Percentiles rank a stretch among this genome's conserved stretches.
Evolutionary conservation across 164 flowering plant genomes (phyloP).

Genomic region (Pachysandra terminalis): DNA sequence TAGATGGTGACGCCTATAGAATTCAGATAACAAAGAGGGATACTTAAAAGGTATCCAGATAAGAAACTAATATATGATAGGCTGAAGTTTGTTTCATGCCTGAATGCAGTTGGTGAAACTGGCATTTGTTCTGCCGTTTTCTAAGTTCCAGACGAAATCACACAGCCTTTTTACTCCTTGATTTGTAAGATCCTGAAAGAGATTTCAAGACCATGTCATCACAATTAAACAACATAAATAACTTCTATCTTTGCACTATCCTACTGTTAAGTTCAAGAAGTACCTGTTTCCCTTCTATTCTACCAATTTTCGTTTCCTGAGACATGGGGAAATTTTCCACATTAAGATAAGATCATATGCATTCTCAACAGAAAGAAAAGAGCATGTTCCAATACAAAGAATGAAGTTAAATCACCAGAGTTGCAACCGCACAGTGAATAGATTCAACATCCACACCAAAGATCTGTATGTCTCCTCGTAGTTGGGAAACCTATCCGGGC

Average conservation of each 20-base stretch:
- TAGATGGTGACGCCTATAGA: slow-evolving; percentile 45
- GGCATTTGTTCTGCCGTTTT: slow-evolving; percentile 21
- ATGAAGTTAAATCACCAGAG: slow-evolving; percentile 41
- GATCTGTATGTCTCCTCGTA: slow-evolving; percentile 34
- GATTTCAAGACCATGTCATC: slow-evolving; percentile 3
- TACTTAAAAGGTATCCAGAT: not conserved
- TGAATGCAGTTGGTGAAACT: slow-evolving; percentile 30
- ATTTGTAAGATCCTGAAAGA: slow-evolving; percentile 40
- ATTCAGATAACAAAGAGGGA: not conserved
- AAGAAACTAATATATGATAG: not conserved
- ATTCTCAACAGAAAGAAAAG: not conserved
- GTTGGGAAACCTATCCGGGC: slow-evolving; percentile 36
- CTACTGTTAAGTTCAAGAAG: not conserved
- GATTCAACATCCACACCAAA: slow-evolving; percentile 39
- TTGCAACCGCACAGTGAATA: slow-evolving; percentile 48
- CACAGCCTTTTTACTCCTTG: slow-evolving; percentile 44
- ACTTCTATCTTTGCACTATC: not conserved
- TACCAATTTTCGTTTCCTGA: slow-evolving; percentile 60
- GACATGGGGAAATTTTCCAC: slow-evolving; percentile 14
- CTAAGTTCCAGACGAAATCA: slow-evolving; percentile 33
- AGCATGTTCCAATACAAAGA: not conserved
- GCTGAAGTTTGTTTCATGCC: slow-evolving; percentile 25
- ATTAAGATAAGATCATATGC: not conserved
- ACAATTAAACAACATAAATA: slow-evolving; percentile 5
- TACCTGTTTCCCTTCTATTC: slow-evolving; percentile 80